Percentiles rank a stretch among this genome's conserved stretches.
These are phyloP conservation scores for Nakazawaea siamensis DNA, from an alignment of 805 yeast genomes.

Conservation along the genomic window DNA sequence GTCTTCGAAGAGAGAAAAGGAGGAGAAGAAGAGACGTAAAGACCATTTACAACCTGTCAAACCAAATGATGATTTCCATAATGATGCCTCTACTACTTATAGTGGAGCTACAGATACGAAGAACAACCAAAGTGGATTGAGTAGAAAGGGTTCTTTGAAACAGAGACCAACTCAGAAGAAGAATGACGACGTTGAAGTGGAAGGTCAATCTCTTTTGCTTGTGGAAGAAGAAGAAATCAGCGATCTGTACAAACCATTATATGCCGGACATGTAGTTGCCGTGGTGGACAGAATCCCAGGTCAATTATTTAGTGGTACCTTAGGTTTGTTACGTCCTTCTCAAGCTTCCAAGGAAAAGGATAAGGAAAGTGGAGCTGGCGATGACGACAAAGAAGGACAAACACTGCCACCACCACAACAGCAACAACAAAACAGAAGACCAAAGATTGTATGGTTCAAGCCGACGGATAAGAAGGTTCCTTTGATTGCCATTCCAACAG, in stretches of 20 bases:
- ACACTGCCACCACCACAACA: no score
- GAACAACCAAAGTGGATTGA: constrained; percentile 28
- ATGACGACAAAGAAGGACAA: constrained; percentile 20
- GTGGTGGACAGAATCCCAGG: constrained; percentile 97
- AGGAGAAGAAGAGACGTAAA: constrained; percentile 90
- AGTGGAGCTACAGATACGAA: constrained; percentile 18
- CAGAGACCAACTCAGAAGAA: constrained; percentile 97
- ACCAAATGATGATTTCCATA: constrained; percentile 61
- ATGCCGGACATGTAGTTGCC: constrained; percentile 98
- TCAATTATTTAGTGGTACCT: constrained; percentile 88
- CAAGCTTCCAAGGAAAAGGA: constrained; percentile 79
- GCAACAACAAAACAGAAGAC: constrained; percentile 38
- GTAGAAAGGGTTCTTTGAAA: constrained; percentile 83
- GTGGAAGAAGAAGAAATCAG: constrained; percentile 94
- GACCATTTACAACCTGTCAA: constrained; percentile 35
- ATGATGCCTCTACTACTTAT: constrained; percentile 63
- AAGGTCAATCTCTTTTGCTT: constrained; percentile 86
- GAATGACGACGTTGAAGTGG: constrained; percentile 97
- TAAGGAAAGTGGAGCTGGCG: constrained; percentile 29
- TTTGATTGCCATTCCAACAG: constrained; percentile 95
- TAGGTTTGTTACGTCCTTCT: constrained; percentile 91
- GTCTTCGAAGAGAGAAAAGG: constrained; percentile 94
- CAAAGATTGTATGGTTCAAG: constrained; percentile 98
- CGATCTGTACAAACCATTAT: constrained; percentile 87
- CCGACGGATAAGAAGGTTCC: constrained; percentile 98